A percentile compares a stretch with the other conserved stretches of the same genome.
Evolutionary conservation across 2,329 filamentous ascomycete species (phyloP).

Genomic region (Ophiosphaerella korrae): DNA sequence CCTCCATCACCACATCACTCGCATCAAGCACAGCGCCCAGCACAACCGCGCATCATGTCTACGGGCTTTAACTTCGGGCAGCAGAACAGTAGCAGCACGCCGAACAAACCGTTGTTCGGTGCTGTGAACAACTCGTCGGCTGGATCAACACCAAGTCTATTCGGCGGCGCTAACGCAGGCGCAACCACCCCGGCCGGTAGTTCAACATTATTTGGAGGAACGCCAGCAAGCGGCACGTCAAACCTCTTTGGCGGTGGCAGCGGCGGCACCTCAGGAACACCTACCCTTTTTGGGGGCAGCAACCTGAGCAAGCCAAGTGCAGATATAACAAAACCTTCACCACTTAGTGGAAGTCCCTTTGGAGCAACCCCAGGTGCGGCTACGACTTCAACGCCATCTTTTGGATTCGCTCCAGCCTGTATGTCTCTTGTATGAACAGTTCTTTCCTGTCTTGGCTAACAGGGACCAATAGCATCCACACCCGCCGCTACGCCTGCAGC

Average conservation of each 20-base stretch:
- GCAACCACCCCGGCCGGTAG: slow-evolving; percentile 23
- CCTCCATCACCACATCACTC: slow-evolving; percentile 4
- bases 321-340: slow-evolving; percentile 9
- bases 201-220: slow-evolving; percentile 19
- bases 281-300: slow-evolving; percentile 24
- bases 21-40: neutral
- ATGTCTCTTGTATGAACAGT: slow-evolving; percentile 2
- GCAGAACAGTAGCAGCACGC: slow-evolving; percentile 24
- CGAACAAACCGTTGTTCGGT: slow-evolving; percentile 41
- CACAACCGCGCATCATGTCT: slow-evolving; percentile 29
- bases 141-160: slow-evolving; percentile 29
- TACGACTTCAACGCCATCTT: slow-evolving; percentile 22
- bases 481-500: slow-evolving; percentile 42
- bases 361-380: slow-evolving; percentile 19
- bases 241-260: slow-evolving; percentile 32
- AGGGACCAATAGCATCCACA: slow-evolving; percentile 21
- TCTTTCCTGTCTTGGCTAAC: slow-evolving; percentile 12
- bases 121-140: slow-evolving; percentile 27
- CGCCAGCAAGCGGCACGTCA: slow-evolving; percentile 15
- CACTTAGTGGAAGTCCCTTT: slow-evolving; percentile 9
- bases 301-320: slow-evolving; percentile 29
- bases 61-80: slow-evolving; percentile 43
- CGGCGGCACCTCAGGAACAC: slow-evolving; percentile 29
- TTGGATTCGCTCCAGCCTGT: slow-evolving; percentile 19
- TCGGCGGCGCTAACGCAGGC: slow-evolving; percentile 29